These are phyloP conservation scores for Amanita pallidorosea DNA, from an alignment of 768 basidiomycete species.

Conservation along the genomic window DNA sequence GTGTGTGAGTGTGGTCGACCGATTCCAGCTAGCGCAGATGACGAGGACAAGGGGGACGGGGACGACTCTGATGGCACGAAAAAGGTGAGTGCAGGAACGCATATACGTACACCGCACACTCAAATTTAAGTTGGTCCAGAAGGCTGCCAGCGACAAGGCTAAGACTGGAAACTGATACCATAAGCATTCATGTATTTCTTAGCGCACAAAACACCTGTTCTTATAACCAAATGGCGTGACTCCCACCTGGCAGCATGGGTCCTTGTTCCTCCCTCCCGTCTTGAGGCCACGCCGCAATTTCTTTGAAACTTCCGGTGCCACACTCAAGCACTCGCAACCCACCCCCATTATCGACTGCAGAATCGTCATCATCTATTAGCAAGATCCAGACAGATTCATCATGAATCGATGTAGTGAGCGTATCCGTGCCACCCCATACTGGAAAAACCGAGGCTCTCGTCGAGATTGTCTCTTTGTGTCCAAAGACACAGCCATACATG, in stretches of 20 bases:
- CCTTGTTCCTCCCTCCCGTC: constrained; percentile 6
- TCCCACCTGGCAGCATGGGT: constrained; percentile 29
- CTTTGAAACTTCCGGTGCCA: constrained; percentile 24
- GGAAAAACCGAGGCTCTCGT: neutral
- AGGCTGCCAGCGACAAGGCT: no score
- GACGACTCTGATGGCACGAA: neutral
- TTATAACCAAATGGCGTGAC: constrained; percentile 40
- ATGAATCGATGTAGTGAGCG: neutral
- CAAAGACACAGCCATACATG: no score
- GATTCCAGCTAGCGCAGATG: neutral
- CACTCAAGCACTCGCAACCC: constrained; percentile 39
- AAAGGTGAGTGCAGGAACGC: neutral
- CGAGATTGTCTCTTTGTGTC: no score
- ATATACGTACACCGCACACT: no score
- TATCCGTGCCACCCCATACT: no score
- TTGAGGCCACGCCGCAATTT: constrained; percentile 32
- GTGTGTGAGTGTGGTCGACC: neutral
- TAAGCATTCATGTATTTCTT: no score
- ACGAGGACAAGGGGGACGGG: neutral
- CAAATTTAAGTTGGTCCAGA: no score
- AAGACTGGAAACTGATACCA: no score
- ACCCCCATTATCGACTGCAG: constrained; percentile 17
- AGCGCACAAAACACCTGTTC: neutral
- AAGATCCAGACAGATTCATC: constrained; percentile 32
- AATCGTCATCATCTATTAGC: constrained; percentile 37